These are phyloP conservation scores for Entophlyctis luteolus DNA, from an alignment of 192 early-diverging fungal species.

Conservation along the genomic window DNA sequence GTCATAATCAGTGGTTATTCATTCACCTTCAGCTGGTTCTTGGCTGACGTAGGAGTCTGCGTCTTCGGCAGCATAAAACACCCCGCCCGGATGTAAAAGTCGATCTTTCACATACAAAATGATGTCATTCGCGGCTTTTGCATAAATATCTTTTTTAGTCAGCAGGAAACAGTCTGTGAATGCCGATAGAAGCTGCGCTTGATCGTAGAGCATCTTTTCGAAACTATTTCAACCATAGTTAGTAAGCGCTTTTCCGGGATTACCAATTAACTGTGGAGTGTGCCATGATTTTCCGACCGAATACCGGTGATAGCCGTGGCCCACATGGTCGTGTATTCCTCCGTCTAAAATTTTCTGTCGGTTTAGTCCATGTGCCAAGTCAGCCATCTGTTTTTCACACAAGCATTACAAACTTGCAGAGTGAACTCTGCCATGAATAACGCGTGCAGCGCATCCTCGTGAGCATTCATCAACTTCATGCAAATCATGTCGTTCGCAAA, in stretches of 20 bases:
- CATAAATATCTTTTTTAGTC: constrained; percentile 44
- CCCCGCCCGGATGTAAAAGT: constrained; percentile 42
- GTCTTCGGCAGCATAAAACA: constrained; percentile 62
- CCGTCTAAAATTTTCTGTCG: constrained; percentile 25
- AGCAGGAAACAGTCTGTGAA: constrained; percentile 46
- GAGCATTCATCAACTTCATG: constrained; percentile 2
- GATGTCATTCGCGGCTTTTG: constrained; percentile 44
- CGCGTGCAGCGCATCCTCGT: constrained; percentile 15
- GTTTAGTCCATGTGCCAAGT: neutral
- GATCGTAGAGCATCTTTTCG: constrained; percentile 72
- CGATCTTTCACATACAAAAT: constrained; percentile 51
- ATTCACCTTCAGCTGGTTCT: constrained; percentile 58
- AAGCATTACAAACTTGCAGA: constrained; percentile 13
- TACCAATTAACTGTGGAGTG: constrained; percentile 48
- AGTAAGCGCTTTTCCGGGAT: neutral
- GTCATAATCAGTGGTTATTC: constrained; percentile 56
- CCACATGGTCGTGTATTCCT: constrained; percentile 44
- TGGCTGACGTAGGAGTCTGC: constrained; percentile 40
- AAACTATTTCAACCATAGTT: constrained; percentile 31
- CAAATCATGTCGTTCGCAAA: neutral
- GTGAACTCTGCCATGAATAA: constrained; percentile 35
- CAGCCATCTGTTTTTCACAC: neutral
- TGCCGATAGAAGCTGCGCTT: constrained; percentile 55
- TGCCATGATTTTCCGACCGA: constrained; percentile 46
- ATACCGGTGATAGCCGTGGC: constrained; percentile 40